Conservation (phyloP, 2,329 filamentous ascomycete species). For the Aspergillus latus region DNA sequence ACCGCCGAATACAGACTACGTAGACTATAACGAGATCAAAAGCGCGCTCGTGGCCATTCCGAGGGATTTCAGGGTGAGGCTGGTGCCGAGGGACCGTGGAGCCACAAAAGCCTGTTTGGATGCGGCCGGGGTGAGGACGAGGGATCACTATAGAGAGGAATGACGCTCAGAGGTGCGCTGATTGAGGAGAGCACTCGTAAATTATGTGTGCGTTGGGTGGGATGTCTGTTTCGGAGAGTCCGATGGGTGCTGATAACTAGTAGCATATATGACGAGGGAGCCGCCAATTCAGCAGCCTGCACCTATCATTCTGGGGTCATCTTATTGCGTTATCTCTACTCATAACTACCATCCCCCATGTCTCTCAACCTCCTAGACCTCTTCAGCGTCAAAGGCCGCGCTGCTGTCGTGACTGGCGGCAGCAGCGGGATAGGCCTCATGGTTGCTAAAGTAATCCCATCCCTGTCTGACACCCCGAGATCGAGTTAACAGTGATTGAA, state of each 20-base stretch:
- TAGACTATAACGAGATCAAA: constrained; percentile 63
- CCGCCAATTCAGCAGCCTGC: too few species aligned
- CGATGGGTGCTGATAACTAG: too few species aligned
- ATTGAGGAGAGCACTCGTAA: too few species aligned
- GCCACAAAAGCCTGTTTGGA: constrained; percentile 44
- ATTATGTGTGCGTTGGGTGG: too few species aligned
- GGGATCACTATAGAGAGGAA: constrained; percentile 47
- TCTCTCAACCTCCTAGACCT: too few species aligned
- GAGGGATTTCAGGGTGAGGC: constrained; percentile 56
- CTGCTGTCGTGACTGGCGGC: constrained; percentile 48
- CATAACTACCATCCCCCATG: too few species aligned
- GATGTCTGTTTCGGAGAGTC: too few species aligned
- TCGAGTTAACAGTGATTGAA: not conserved
- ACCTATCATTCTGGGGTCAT: too few species aligned
- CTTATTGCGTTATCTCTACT: too few species aligned
- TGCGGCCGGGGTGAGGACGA: constrained; percentile 48
- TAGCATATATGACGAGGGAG: too few species aligned
- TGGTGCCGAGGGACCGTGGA: constrained; percentile 52
- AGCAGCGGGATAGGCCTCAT: constrained; percentile 43
- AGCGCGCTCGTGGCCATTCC: constrained; percentile 61
- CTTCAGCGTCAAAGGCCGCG: constrained; percentile 33
- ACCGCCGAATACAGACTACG: constrained; percentile 62
- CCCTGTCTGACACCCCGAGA: not conserved
- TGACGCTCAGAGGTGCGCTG: too few species aligned
- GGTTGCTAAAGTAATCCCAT: constrained; percentile 43